These are phyloP conservation scores for Suhomyces guaymorum DNA, from an alignment of 1,139 yeast genomes.

Conservation along the genomic window DNA sequence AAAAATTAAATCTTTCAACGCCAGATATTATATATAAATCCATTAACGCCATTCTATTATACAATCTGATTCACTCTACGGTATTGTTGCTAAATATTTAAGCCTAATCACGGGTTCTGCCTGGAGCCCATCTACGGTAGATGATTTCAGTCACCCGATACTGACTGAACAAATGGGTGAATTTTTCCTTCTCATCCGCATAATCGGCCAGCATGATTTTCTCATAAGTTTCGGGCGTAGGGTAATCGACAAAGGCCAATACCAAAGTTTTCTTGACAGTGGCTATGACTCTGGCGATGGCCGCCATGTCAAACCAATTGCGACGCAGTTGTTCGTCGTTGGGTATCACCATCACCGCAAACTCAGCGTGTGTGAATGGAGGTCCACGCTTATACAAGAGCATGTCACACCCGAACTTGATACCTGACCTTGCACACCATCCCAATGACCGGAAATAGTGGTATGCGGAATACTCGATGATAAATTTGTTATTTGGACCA, in stretches of 20 bases:
- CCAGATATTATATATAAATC: no score
- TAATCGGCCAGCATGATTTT: constrained; percentile 18
- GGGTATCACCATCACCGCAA: constrained; percentile 58
- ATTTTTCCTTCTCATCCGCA: constrained; percentile 23
- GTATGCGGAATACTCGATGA: constrained; percentile 67
- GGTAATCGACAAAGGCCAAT: constrained; percentile 62
- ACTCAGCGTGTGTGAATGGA: constrained; percentile 93
- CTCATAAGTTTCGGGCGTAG: constrained; percentile 36
- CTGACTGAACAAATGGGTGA: constrained; percentile 36
- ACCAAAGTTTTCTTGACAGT: constrained; percentile 83
- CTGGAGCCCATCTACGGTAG: constrained; percentile 81
- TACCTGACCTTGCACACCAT: constrained; percentile 93
- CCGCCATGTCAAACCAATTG: constrained; percentile 66
- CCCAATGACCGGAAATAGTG: constrained; percentile 88
- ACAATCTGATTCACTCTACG: no score
- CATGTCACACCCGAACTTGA: constrained; percentile 86
- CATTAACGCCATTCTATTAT: no score
- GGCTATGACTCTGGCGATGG: constrained; percentile 77
- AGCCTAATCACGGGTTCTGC: constrained; percentile 68
- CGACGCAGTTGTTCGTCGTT: constrained; percentile 29
- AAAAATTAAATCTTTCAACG: no score
- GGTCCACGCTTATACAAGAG: constrained; percentile 88
- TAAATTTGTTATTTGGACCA: constrained; percentile 40
- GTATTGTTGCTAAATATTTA: background rate
- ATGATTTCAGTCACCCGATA: constrained; percentile 63